phyloP scores from a whole-genome alignment of 495 filamentous ascomycete genomes.

The Hypomontagnella monticulosa region DNA sequence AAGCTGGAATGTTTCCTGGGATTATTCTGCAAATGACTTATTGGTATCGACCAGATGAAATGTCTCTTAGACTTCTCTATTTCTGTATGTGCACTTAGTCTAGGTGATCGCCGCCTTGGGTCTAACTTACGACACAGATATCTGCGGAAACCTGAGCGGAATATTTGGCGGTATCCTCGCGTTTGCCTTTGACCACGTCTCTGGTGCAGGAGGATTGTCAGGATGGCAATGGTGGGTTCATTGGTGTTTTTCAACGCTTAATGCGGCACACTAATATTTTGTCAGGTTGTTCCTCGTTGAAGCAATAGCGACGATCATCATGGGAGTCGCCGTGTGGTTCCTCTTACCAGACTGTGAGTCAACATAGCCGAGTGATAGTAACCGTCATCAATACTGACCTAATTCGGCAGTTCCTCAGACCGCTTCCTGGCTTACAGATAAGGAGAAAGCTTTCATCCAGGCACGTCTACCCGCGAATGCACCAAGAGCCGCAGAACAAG shows the following conservation, averaged over 20 bases:
- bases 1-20: constrained; percentile 56
- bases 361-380: not conserved
- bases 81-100: constrained; percentile 42
- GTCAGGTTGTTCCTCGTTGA: constrained; percentile 52
- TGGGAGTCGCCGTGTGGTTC: constrained; percentile 50
- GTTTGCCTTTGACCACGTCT: constrained; percentile 51
- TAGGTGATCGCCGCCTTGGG: not conserved
- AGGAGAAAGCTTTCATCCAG: constrained; percentile 55
- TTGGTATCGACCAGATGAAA: constrained; percentile 58
- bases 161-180: constrained; percentile 56
- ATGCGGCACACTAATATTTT: not conserved
- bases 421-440: constrained; percentile 53
- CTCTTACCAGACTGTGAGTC: constrained; percentile 53
- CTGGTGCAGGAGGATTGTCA: constrained; percentile 47
- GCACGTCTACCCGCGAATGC: constrained; percentile 53
- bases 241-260: not conserved
- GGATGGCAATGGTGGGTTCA: constrained; percentile 54
- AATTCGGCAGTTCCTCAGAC: constrained; percentile 50
- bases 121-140: constrained; percentile 21
- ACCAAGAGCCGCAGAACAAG: constrained; percentile 49
- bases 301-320: constrained; percentile 49
- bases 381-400: constrained; percentile 2
- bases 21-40: constrained; percentile 54
- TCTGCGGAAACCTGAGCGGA: constrained; percentile 47
- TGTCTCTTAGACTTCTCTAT: constrained; percentile 50